A percentile compares a stretch with the other conserved stretches of the same genome.
phyloP scores from a whole-genome alignment of 2,329 filamentous ascomycete genomes.

The Trichothecium roseum region DNA sequence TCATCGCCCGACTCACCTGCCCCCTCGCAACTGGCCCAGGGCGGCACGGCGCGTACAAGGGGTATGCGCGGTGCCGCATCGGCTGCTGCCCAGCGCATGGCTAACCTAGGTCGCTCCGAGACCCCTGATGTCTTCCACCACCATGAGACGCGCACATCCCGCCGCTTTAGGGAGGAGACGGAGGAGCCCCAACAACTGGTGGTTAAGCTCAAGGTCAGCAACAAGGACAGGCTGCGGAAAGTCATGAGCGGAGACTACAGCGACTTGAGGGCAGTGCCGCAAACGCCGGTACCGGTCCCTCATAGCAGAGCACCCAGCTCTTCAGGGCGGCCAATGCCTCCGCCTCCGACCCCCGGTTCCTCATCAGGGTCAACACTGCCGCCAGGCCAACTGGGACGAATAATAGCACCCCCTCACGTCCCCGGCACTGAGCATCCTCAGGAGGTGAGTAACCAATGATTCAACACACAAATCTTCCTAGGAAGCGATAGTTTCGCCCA shows the following conservation, averaged over 20 bases:
- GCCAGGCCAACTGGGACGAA: conserved; percentile 50
- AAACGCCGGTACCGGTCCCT: conserved; percentile 18
- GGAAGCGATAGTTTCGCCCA: too few species aligned
- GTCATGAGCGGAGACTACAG: conserved; percentile 45
- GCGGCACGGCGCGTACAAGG: conserved; percentile 73
- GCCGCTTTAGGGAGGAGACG: conserved; percentile 64
- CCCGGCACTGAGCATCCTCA: conserved; percentile 43
- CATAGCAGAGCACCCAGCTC: conserved; percentile 19
- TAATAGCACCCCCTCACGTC: conserved; percentile 55
- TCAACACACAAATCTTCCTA: conserved; percentile 9
- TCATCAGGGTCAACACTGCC: conserved; percentile 23
- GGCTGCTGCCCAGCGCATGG: conserved; percentile 80
- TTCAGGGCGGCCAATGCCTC: conserved; percentile 22
- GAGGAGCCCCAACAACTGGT: conserved; percentile 61
- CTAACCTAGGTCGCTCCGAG: conserved; percentile 70
- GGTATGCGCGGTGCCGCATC: conserved; percentile 83
- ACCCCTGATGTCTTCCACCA: conserved; percentile 71
- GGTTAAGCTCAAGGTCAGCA: conserved; percentile 63
- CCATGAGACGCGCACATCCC: conserved; percentile 62
- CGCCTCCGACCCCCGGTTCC: conserved; percentile 26
- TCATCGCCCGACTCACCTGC: conserved; percentile 80
- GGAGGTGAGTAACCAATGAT: conserved; percentile 14
- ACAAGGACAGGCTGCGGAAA: conserved; percentile 60
- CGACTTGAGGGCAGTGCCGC: conserved; percentile 23
- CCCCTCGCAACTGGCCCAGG: conserved; percentile 56